These are phyloP conservation scores for Pythium coloratum DNA, from an alignment of 352 stramenopile genomes.

Conservation along the genomic window DNA sequence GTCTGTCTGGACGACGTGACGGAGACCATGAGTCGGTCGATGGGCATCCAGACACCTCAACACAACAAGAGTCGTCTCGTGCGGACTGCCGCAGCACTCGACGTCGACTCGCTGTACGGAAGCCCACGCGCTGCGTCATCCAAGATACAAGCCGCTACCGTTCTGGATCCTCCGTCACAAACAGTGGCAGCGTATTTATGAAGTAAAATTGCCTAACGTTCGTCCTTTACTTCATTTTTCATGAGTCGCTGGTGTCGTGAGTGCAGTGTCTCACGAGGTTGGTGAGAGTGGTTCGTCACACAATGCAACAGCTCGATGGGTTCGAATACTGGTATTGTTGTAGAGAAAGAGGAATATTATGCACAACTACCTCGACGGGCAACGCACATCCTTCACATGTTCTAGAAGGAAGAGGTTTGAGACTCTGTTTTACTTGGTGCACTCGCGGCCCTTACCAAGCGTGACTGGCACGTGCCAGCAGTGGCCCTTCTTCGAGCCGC, in stretches of 20 bases:
- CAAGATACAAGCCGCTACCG: background rate
- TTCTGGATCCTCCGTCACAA: background rate
- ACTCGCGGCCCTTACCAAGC: conserved; percentile 62
- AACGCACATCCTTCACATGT: background rate
- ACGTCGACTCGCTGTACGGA: background rate
- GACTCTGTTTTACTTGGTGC: conserved; percentile 22
- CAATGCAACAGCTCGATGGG: background rate
- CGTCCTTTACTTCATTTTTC: too few species aligned
- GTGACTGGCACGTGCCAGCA: conserved; percentile 86
- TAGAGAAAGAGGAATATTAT: background rate
- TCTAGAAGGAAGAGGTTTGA: background rate
- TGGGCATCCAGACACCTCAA: conserved; percentile 16
- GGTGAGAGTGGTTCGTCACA: background rate
- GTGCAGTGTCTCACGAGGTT: too few species aligned
- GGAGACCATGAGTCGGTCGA: conserved; percentile 18
- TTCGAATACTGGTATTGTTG: background rate
- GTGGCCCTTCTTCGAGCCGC: conserved; percentile 79
- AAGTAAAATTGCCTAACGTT: background rate
- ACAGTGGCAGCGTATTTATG: conserved; percentile 16
- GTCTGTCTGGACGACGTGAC: conserved; percentile 15
- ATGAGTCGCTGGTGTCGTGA: too few species aligned
- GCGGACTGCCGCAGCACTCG: background rate
- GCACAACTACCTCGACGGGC: conserved; percentile 1
- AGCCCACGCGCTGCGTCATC: background rate
- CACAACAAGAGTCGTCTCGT: background rate